phyloP scores from a whole-genome alignment of 192 early-diverging fungal species.

The Coemansia sp. region DNA sequence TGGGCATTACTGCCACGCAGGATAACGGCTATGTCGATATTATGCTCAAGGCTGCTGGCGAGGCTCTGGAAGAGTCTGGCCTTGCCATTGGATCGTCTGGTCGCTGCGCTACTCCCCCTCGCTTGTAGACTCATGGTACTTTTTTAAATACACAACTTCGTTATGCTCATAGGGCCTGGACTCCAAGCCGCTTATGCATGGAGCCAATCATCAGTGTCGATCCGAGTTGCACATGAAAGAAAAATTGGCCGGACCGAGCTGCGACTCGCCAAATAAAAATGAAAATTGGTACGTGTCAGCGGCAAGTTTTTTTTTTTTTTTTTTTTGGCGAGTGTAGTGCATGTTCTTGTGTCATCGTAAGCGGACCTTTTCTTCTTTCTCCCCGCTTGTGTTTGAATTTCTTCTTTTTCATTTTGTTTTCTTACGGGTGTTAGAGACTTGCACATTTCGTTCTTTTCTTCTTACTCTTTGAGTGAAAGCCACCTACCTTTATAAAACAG shows the following conservation, averaged over 20 bases:
- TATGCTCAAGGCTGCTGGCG: conserved; percentile 64
- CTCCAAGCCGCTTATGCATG: neutral
- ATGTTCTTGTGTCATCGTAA: conserved; percentile 2
- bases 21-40: conserved; percentile 66
- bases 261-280: conserved; percentile 21
- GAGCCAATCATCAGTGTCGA: neutral
- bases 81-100: conserved; percentile 16
- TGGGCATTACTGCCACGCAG: conserved; percentile 79
- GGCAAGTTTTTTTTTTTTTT: conserved; percentile 2
- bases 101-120: conserved; percentile 40
- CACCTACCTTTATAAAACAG: neutral
- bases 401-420: neutral
- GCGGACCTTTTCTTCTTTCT: neutral
- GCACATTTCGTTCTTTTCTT: neutral
- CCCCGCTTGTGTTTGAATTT: neutral
- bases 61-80: conserved; percentile 61
- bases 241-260: conserved; percentile 19
- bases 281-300: neutral
- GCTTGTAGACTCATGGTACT: conserved; percentile 14
- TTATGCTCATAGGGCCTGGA: neutral
- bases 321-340: conserved; percentile 8
- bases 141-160: neutral
- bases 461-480: neutral
- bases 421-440: neutral
- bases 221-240: conserved; percentile 2